Evolutionary conservation across 1,284 basidiomycete genomes (phyloP), one percentile per base, ranked within the genome.

Genomic region (Cerioporus squamosus): DNA sequence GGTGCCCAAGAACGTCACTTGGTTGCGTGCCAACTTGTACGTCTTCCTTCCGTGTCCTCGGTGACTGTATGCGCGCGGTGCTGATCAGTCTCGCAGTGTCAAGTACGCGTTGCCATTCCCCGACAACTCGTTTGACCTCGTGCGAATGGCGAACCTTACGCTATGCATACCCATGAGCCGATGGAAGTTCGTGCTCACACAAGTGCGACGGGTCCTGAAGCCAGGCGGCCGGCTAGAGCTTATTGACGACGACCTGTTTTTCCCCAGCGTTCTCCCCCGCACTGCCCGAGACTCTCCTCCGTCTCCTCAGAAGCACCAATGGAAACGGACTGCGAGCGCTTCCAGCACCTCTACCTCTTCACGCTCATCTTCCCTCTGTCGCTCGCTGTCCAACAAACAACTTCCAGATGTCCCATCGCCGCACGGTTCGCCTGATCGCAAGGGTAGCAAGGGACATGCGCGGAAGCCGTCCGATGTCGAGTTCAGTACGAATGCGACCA

Each of bases 181-280:
- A 52, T 92, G 89, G 89, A 72, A 78, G 31, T 74, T 75, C 44
- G 72, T 93, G 7, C 61, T 92, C 15, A 62, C 66, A 0, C 84
- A 93, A 76, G 81, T 79, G 5, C 71, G 77, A 17, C 85, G 90
- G 15, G 79, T 93, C 10, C 76, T 92, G 18, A 76, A 74, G n/a
- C 76, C 77, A 8, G 81, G 79, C 20, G 88, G 90, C 5, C 79
- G 81, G 15, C 74, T 91, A 2, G 90, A 92, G 69, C 66, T 91
- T 47, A 84, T 92, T 55, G 87, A 90, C 71, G 90, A 92, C 68
- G 76, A 86, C 63, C 70, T 89, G 29, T 72, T 82, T 64, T 90
- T 88, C 66, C 86, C 88, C 72, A 74, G 38, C 71, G 72, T 55
- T 60, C 59, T 39, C 18, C 56, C 29, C 39, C 59, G 40, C 15